phyloP scores from a whole-genome alignment of 2,329 filamentous ascomycete genomes.

The Huntiella bhutanensis region DNA sequence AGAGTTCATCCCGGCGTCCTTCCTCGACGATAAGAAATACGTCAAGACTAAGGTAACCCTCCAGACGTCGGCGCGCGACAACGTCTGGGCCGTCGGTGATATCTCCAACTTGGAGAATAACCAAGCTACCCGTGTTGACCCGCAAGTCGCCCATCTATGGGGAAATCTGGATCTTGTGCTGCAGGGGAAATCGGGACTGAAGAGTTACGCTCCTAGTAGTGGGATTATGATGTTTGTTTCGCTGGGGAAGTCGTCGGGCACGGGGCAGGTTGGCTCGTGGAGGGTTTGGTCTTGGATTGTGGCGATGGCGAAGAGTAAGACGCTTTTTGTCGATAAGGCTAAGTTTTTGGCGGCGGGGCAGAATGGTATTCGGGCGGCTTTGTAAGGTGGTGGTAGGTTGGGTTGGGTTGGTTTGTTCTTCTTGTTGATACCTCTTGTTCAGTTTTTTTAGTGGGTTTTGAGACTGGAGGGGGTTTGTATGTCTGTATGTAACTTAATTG shows the following conservation, averaged over 20 bases:
- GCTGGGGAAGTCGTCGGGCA: conserved; percentile 22
- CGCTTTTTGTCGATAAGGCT: conserved; percentile 20
- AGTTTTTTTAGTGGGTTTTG: too few relatives aligned
- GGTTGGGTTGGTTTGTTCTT: too few relatives aligned
- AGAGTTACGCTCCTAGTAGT: conserved; percentile 17
- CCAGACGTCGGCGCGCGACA: conserved; percentile 16
- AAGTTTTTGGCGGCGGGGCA: conserved; percentile 19
- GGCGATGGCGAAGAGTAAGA: conserved; percentile 22
- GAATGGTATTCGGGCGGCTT: conserved; percentile 13
- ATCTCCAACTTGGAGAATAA: conserved; percentile 24
- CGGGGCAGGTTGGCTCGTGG: conserved; percentile 21
- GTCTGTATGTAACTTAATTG: too few relatives aligned
- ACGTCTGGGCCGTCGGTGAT: conserved; percentile 28
- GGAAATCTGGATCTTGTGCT: conserved; percentile 18
- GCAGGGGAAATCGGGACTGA: conserved; percentile 14
- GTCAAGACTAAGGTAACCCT: conserved; percentile 22
- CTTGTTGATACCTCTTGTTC: neutral
- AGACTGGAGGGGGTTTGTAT: too few relatives aligned
- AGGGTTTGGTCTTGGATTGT: conserved; percentile 22
- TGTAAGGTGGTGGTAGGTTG: neutral
- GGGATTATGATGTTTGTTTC: conserved; percentile 21
- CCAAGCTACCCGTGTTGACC: conserved; percentile 16
- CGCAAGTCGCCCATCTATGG: conserved; percentile 19
- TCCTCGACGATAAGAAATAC: conserved; percentile 20
- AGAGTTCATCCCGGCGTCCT: conserved; percentile 21